Percentiles rank a stretch among this genome's conserved stretches.
Conservation (phyloP, 768 basidiomycete genomes). For the Saitozyma sp. region DNA sequence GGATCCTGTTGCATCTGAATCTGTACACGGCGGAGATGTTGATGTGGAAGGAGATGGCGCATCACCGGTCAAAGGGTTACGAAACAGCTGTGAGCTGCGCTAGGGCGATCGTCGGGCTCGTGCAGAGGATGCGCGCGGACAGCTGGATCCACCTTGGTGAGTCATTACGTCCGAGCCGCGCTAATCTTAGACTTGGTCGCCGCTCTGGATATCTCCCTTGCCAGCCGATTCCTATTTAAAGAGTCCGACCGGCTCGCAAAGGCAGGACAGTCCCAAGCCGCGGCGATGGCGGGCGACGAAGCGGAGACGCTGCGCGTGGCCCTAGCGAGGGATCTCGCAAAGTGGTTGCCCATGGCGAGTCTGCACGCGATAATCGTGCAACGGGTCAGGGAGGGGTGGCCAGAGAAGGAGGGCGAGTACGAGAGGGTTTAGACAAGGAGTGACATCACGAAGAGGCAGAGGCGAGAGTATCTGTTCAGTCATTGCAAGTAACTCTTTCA, state of each 20-base stretch:
- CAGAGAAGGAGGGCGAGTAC: slow-evolving; percentile 49
- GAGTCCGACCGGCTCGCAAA: slow-evolving; percentile 34
- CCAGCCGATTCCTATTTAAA: slow-evolving; percentile 40
- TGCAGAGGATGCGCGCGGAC: slow-evolving; percentile 23
- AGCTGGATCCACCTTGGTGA: slow-evolving; percentile 42
- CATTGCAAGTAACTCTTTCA: no score
- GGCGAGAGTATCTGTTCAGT: no score
- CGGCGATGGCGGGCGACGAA: slow-evolving; percentile 22
- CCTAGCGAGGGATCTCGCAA: slow-evolving; percentile 23
- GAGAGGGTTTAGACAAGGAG: slow-evolving; percentile 29
- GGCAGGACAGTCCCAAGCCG: slow-evolving; percentile 10
- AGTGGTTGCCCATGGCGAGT: slow-evolving; percentile 40
- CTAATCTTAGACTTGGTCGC: slow-evolving; percentile 34
- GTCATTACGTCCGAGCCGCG: slow-evolving; percentile 1
- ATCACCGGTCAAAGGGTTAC: slow-evolving; percentile 25
- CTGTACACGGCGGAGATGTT: slow-evolving; percentile 45
- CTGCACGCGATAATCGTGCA: slow-evolving; percentile 43
- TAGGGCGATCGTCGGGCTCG: slow-evolving; percentile 32
- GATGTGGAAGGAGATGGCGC: slow-evolving; percentile 41
- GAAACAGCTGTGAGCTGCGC: slow-evolving; percentile 39
- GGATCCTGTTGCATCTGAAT: slow-evolving; percentile 39
- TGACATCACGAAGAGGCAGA: no score
- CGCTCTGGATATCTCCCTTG: slow-evolving; percentile 40
- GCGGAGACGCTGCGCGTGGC: slow-evolving; percentile 22
- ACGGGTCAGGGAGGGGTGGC: slow-evolving; percentile 41